A percentile compares a stretch with the other conserved stretches of the same genome.
These are phyloP conservation scores for Akebia trifoliata DNA, from an alignment of 164 flowering plant species.

Conservation along the genomic window DNA sequence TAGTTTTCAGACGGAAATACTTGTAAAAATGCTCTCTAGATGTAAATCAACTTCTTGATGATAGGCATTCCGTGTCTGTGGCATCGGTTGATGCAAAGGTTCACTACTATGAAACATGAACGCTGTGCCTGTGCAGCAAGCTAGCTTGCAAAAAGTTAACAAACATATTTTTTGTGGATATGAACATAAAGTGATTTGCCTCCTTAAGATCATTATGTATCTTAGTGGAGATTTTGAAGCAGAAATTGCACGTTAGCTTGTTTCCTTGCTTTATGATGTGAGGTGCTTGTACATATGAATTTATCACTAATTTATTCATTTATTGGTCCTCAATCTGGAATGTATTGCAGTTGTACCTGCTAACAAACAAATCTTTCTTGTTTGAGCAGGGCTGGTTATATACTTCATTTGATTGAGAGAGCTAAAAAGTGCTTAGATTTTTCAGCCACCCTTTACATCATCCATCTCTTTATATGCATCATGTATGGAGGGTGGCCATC, in stretches of 20 bases:
- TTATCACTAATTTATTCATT: not conserved
- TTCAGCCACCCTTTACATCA: constrained; percentile 73
- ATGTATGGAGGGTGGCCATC: constrained; percentile 97
- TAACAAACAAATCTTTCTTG: constrained; percentile 6
- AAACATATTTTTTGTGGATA: not conserved
- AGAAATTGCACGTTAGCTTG: not conserved
- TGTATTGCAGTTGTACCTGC: not conserved
- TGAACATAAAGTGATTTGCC: not conserved
- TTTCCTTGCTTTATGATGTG: not conserved
- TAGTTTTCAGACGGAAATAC: too few species aligned
- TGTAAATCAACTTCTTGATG: too few species aligned
- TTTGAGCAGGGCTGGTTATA: constrained; percentile 64
- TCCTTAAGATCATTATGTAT: not conserved
- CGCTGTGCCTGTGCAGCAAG: too few species aligned
- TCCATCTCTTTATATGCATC: constrained; percentile 82
- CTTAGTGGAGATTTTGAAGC: not conserved
- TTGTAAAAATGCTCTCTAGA: too few species aligned
- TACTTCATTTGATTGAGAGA: constrained; percentile 78
- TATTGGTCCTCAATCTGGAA: not conserved
- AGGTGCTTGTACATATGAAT: not conserved
- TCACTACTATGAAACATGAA: too few species aligned
- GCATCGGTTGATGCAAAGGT: too few species aligned
- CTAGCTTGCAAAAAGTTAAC: too few species aligned
- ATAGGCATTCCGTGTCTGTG: too few species aligned
- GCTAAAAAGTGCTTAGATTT: constrained; percentile 93